These are phyloP conservation scores for Collybia sp. DNA, from an alignment of 768 basidiomycete species.

Conservation along the genomic window DNA sequence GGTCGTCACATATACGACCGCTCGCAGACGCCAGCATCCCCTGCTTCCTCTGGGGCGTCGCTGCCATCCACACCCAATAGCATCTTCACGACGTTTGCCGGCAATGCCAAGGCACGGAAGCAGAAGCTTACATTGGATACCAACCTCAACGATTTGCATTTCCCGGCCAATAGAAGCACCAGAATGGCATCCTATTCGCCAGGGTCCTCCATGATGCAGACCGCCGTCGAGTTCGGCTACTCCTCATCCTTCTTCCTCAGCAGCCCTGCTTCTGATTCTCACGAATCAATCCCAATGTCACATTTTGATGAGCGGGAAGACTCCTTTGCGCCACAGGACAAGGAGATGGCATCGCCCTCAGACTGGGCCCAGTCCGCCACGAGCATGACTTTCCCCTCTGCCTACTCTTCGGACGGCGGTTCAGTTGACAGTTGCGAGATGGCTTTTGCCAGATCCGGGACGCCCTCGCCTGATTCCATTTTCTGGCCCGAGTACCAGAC, in stretches of 20 bases:
- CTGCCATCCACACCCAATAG: slow-evolving; percentile 57
- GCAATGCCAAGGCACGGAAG: slow-evolving; percentile 27
- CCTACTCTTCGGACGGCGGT: slow-evolving; percentile 38
- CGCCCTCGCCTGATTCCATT: slow-evolving; percentile 18
- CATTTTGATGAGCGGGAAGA: too few relatives aligned
- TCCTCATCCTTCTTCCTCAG: slow-evolving; percentile 53
- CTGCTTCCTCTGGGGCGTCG: slow-evolving; percentile 40
- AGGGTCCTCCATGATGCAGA: slow-evolving; percentile 66
- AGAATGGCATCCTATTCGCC: slow-evolving; percentile 42
- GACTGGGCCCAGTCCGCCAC: slow-evolving; percentile 43
- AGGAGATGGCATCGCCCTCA: slow-evolving; percentile 49
- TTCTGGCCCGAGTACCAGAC: slow-evolving; percentile 23
- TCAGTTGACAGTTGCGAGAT: slow-evolving; percentile 25
- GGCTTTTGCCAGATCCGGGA: slow-evolving; percentile 28
- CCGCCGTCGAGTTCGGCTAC: slow-evolving; percentile 64
- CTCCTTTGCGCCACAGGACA: slow-evolving; percentile 37
- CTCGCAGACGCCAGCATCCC: slow-evolving; percentile 39
- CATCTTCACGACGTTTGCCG: slow-evolving; percentile 35
- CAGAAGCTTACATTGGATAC: slow-evolving; percentile 62
- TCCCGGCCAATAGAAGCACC: slow-evolving; percentile 37
- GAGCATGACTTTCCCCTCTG: slow-evolving; percentile 42
- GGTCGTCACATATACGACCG: slow-evolving; percentile 35
- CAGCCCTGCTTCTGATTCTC: slow-evolving; percentile 36
- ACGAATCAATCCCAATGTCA: slow-evolving; percentile 21
- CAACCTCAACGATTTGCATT: slow-evolving; percentile 35